A percentile compares a stretch with the other conserved stretches of the same genome.
Conservation (phyloP, 108 stramenopile genomes). For the Tribonema minus region DNA sequence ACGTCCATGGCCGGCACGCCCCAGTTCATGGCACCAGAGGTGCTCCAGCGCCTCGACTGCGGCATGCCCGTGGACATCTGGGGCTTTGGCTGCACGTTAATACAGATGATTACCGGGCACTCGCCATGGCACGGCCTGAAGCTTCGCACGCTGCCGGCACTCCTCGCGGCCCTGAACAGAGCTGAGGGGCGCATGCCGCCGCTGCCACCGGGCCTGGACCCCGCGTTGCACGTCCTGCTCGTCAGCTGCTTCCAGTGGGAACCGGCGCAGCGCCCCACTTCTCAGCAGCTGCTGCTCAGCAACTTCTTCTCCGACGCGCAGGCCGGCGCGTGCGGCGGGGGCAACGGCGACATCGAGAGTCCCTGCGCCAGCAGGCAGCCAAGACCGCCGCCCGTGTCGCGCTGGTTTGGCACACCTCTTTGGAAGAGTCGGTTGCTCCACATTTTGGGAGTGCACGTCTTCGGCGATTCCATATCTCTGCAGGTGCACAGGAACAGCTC, state of each 20-base stretch:
- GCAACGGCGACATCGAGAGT: too few relatives aligned
- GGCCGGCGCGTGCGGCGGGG: too few relatives aligned
- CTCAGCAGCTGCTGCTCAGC: conserved; percentile 50
- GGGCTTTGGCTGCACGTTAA: conserved; percentile 77
- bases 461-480: too few relatives aligned
- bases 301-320: too few relatives aligned
- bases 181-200: not conserved
- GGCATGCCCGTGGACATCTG: conserved; percentile 79
- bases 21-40: conserved; percentile 89
- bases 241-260: conserved; percentile 65
- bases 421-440: too few relatives aligned
- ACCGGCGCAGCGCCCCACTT: conserved; percentile 65
- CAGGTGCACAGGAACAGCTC: too few relatives aligned
- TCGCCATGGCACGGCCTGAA: conserved; percentile 69
- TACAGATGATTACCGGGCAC: conserved; percentile 76
- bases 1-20: too few relatives aligned
- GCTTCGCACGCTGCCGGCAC: conserved; percentile 52
- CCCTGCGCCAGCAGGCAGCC: too few relatives aligned
- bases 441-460: too few relatives aligned
- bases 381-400: too few relatives aligned
- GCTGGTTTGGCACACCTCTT: too few relatives aligned
- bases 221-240: conserved; percentile 54
- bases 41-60: conserved; percentile 73
- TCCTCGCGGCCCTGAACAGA: not conserved
- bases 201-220: conserved; percentile 23